Evolutionary conservation across 2,329 filamentous ascomycete species (phyloP), one percentile per base, ranked within the genome.

Genomic region (Colletotrichum tamarilloi): DNA sequence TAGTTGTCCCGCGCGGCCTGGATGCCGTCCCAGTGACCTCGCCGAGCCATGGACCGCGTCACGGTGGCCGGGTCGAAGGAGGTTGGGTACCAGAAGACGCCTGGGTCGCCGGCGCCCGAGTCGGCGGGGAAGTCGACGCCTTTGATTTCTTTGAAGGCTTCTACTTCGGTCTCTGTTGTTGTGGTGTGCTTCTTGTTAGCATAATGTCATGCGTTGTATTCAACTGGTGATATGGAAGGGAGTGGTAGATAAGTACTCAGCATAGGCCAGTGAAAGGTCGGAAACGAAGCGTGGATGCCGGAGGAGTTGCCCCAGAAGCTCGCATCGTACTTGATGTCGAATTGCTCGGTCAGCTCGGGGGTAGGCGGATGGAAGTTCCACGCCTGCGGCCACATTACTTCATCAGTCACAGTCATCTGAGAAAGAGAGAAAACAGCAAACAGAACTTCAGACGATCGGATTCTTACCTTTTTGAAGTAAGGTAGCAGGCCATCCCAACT

Each of bases 61-160:
- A 76, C 76, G 22, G 77, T 77, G 16, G 68, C 60, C 0, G 77
- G 77, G 38, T 82, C 78, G 28, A 79, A 76, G 24, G 78, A 79
- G 57, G 77, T 80, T 52, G 80, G 80, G 16, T 76, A 78, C 80
- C 80, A 82, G 75, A 80, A 83, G 12, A 78, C 76, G 1, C 80
- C 80, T 0, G 77, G 74, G 3, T 77, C 71, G 22, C 80, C 79
- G 4, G 77, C 69, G 2, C 76, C 79, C 1, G 77, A 78, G 53
- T 80, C 79, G 1, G 60, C 58, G 1, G 79, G 77, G 32, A 74
- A 79, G 8, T 76, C 62, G 14, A 80, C 75, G 2, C 79, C 78
- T 2, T 77, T 74, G 5, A 79, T 75, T 9, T 75, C 66, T 35
- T 62, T 69, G 30, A 75, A 75, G 6, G 73, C 74, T n/a, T 76